Evolutionary conservation across 31 red algal genomes (phyloP), one percentile per base, ranked within the genome.

Genomic region (Odonthalia washingtoniensis): DNA sequence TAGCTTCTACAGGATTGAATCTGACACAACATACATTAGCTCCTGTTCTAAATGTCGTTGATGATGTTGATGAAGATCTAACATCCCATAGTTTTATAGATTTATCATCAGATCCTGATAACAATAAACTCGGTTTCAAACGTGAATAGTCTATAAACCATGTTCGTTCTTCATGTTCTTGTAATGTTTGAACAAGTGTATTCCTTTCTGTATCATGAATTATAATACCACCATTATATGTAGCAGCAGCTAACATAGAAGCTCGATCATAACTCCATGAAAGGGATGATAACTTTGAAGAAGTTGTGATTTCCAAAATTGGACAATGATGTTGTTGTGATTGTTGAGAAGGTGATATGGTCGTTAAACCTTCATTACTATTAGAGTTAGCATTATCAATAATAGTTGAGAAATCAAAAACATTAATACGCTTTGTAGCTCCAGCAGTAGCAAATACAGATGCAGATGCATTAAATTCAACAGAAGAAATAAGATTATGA

Each of bases 11-110:
- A 30, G 93, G 93, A 49, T 81, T 89, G 82, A 95, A 98, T 72
- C 93, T 80, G 37, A 98, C 93, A 75, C 93, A 93, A 83, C 96
- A 98, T 17, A 98, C 93, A 53, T 95, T 95, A 36, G 96, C 96
- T 14, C 60, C 60, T 39, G 84, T 93, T 17, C 80, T 72, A 39
- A 95, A 85, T n/a, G 90, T 93, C 69, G 74, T 36, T 18, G 74
- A 38, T 30, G 93, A 90, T 72, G 67, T 34, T 87, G 74, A 18
- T 78, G 35, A 32, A 43, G 82, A 12, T 81, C 87, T 40, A 49
- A 79, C 75, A 40, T 87, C 88, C 93, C 96, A 95, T 21, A 95
- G 36, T 87, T 90, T 89, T 28, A 95, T 89, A 14, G 78, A 74
- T 5, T 91, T 78, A 70, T 98, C 96, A 73, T 98, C 93, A 35